Base-by-base conservation (phyloP, 345 rosid genomes). In the Populus simonii region DNA sequence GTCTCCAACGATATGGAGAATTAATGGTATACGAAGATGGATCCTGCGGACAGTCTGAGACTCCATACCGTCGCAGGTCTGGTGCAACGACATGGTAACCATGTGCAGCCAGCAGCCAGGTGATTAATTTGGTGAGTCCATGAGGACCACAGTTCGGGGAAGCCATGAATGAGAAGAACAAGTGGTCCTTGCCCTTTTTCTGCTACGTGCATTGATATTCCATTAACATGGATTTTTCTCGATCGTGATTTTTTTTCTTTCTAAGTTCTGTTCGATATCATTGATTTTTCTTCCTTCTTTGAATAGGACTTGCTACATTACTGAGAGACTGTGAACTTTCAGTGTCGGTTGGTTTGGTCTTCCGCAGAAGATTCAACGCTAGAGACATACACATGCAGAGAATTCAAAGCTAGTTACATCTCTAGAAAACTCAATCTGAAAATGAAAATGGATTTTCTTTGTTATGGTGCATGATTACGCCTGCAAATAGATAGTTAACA, bases 141-240 rank as follows among this genome's bases (percentile, higher is more conserved):
- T 5, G 36, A 33, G 36, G 36, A 33, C 36, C 36, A 33, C 36
- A 4, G 82, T 80, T 76, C 62, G 25, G 87, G 87, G 73, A 84
- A 84, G 73, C 86, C 87, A 79, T 84, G 87, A 77, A 86, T 63
- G 33, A 84, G 79, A 10, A 86, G 85, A 66, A 78, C 78, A 29
- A 74, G 70, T 5, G 84, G 81, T 1, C 83, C 80, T 79, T 72
- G 18, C 9, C 81, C 84, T 23, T 81, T 82, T 35, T 79, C 84
- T 36, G 84, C 88, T 59, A 76, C 66, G 79, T 79, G 80, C 81
- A 83, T 76, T 76, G 62, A 78, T 74, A 76, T 81, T 16, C 83
- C 86, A 57, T 79, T 83, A 8, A 81, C 68, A 1, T 73, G 57
- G 12, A 85, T 62, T 62, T 77, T 74, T 72, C 70, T 7, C 80